These are phyloP conservation scores for Angomonas ambiguus DNA, from an alignment of 208 protist species.

Conservation along the genomic window DNA sequence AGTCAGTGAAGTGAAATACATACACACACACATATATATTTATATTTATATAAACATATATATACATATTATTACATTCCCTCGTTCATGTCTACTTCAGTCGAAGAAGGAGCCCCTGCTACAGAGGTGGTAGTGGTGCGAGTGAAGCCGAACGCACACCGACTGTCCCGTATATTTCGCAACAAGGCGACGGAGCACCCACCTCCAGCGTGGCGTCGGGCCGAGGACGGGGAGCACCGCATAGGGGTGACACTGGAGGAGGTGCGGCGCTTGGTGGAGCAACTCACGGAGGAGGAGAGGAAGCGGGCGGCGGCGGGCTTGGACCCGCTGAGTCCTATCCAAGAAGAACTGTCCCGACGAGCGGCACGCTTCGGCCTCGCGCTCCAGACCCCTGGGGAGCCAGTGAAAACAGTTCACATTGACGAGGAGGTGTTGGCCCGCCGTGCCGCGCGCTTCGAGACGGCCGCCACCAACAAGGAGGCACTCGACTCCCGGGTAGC, in stretches of 20 bases:
- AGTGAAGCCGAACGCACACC: conserved; percentile 68
- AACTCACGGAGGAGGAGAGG: conserved; percentile 56
- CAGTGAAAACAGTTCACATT: conserved; percentile 25
- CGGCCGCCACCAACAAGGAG: conserved; percentile 3
- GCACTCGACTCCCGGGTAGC: not conserved
- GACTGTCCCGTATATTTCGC: conserved; percentile 79
- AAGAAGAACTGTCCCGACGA: conserved; percentile 61
- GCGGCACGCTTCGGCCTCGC: conserved; percentile 72
- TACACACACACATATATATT: no score
- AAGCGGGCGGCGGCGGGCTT: conserved; percentile 41
- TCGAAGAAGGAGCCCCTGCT: not conserved
- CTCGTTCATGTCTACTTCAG: not conserved
- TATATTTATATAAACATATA: not conserved
- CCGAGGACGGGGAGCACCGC: conserved; percentile 5
- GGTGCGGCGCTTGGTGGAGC: conserved; percentile 34
- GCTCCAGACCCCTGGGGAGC: conserved; percentile 11
- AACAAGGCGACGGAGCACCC: conserved; percentile 62
- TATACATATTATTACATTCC: not conserved
- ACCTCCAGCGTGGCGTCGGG: conserved; percentile 49
- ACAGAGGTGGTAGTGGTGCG: conserved; percentile 11
- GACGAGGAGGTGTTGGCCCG: conserved; percentile 56
- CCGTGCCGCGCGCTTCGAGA: conserved; percentile 60
- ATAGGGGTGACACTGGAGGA: conserved; percentile 34
- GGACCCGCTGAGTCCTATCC: conserved; percentile 48
- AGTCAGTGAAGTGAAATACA: no score